Conservation (phyloP, 108 stramenopile species). For the Cyclotella kingstonii region DNA sequence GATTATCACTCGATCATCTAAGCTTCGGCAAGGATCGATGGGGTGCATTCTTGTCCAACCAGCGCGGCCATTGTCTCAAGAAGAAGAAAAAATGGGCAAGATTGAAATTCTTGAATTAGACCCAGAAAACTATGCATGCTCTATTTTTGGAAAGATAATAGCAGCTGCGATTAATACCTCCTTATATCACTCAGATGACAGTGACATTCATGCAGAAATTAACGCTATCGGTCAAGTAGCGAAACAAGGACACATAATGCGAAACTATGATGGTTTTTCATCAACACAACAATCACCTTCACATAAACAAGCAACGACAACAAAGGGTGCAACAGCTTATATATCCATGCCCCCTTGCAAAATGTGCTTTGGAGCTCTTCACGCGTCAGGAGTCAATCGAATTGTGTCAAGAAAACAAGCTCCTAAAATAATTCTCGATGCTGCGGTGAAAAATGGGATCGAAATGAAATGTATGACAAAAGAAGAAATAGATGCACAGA, state of each 20-base stretch:
- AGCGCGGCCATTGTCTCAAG: too few relatives aligned
- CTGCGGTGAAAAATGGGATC: slow-evolving; percentile 4
- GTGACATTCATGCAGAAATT: slow-evolving; percentile 78
- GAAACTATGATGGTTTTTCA: too few relatives aligned
- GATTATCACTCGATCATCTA: slow-evolving; percentile 58
- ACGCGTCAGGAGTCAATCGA: slow-evolving; percentile 47
- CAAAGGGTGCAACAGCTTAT: slow-evolving; percentile 50
- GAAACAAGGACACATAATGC: slow-evolving; percentile 4
- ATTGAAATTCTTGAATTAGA: neutral
- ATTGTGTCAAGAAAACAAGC: slow-evolving; percentile 45
- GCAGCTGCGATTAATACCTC: slow-evolving; percentile 52
- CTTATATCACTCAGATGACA: slow-evolving; percentile 43
- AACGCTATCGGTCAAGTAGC: slow-evolving; percentile 53
- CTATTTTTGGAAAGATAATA: slow-evolving; percentile 29
- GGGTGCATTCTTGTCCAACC: slow-evolving; percentile 60
- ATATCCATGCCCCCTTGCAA: slow-evolving; percentile 85
- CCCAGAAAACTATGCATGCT: neutral
- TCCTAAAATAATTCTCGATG: neutral
- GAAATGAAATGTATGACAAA: slow-evolving; percentile 4
- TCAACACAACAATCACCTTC: neutral
- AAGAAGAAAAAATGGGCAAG: too few relatives aligned
- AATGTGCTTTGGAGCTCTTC: slow-evolving; percentile 59
- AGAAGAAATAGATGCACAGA: slow-evolving; percentile 4
- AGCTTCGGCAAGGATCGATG: slow-evolving; percentile 65
- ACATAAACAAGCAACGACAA: neutral